A percentile compares a stretch with the other conserved stretches of the same genome.
Evolutionary conservation across 2,329 filamentous ascomycete species (phyloP).

Genomic region (Alternaria atra): DNA sequence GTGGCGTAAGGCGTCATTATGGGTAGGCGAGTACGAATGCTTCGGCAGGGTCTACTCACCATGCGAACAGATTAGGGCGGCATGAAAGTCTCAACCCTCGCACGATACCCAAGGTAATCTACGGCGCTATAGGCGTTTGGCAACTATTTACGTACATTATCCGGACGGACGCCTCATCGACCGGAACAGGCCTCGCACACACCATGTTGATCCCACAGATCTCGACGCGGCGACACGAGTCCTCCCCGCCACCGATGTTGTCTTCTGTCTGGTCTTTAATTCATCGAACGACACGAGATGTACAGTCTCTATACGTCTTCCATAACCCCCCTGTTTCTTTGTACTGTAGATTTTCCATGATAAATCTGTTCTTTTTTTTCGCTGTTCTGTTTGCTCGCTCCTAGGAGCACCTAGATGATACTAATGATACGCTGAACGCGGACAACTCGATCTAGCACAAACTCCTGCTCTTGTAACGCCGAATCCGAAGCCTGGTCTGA

Average conservation of each 20-base stretch:
- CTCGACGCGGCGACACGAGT: constrained; percentile 20
- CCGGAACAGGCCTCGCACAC: constrained; percentile 16
- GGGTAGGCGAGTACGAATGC: constrained; percentile 22
- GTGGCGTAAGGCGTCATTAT: neutral
- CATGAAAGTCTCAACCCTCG: constrained; percentile 9
- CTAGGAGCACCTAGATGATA: constrained; percentile 3
- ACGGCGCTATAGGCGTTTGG: constrained; percentile 17
- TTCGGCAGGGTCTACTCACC: constrained; percentile 26
- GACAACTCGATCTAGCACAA: neutral
- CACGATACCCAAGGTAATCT: constrained; percentile 16
- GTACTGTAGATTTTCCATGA: constrained; percentile 32
- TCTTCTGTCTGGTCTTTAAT: constrained; percentile 4
- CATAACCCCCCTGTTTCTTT: constrained; percentile 12
- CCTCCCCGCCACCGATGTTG: constrained; percentile 17
- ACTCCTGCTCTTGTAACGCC: neutral
- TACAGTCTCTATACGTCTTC: constrained; percentile 4
- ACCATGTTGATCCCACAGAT: constrained; percentile 23
- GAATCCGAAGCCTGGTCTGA: constrained; percentile 4
- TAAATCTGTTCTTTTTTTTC: constrained; percentile 22
- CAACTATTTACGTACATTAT: constrained; percentile 8
- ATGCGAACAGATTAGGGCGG: constrained; percentile 15
- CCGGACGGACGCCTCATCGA: constrained; percentile 18
- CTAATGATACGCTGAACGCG: neutral
- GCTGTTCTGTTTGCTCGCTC: constrained; percentile 16
- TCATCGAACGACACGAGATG: constrained; percentile 7